A percentile compares a stretch with the other conserved stretches of the same genome.
These are phyloP conservation scores for Magnaporthiopsis poae DNA, from an alignment of 2,329 filamentous ascomycete genomes.

Conservation along the genomic window DNA sequence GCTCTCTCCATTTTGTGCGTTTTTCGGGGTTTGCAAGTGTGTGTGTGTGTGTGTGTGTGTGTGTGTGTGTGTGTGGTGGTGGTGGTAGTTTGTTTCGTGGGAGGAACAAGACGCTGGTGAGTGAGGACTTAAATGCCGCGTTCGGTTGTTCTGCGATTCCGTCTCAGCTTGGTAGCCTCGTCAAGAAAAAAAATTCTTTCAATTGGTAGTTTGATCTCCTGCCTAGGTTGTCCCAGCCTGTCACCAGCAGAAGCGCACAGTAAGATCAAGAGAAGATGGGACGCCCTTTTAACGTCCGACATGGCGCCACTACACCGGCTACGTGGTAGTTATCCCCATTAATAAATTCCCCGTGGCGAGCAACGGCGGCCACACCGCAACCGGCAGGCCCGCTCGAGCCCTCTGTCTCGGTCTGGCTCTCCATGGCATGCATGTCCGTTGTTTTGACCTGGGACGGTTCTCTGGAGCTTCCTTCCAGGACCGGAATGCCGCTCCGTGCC, in stretches of 20 bases:
- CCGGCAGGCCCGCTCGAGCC: not conserved
- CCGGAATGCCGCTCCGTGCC: not conserved
- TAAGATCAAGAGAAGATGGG: too few relatives aligned
- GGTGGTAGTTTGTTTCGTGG: not conserved
- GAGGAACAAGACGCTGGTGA: not conserved
- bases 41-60: not conserved
- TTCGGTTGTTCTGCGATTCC: too few relatives aligned
- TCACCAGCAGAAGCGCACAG: not conserved
- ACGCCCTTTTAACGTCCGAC: not conserved
- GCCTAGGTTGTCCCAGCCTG: not conserved
- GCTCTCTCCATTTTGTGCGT: constrained; percentile 2
- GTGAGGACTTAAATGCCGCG: too few relatives aligned
- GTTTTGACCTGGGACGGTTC: not conserved
- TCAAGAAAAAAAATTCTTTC: too few relatives aligned
- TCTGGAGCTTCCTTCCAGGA: not conserved
- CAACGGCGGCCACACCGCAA: not conserved
- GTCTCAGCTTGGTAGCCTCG: too few relatives aligned
- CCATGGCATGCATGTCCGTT: not conserved
- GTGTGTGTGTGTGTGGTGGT: not conserved
- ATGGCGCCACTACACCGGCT: too few relatives aligned
- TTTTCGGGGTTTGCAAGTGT: not conserved
- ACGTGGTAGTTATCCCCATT: not conserved
- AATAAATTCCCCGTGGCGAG: not conserved
- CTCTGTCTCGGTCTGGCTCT: not conserved
- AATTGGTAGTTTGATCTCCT: too few relatives aligned